phyloP scores from a whole-genome alignment of 768 basidiomycete species.

The Mycena kentingensis region DNA sequence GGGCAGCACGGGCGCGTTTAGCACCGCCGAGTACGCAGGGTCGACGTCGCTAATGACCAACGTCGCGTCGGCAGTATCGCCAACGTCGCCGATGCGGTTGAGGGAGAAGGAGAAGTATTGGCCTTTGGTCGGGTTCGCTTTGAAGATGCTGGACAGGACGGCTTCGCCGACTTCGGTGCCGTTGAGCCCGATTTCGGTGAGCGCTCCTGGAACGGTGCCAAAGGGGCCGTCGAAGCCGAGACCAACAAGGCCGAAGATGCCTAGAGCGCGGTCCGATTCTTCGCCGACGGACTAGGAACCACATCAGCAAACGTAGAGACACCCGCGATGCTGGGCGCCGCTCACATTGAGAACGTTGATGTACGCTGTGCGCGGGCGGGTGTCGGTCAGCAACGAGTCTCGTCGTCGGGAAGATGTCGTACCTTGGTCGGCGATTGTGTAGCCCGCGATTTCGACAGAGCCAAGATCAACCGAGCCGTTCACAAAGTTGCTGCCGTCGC shows the following conservation, averaged over 20 bases:
- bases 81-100: slow-evolving; percentile 41
- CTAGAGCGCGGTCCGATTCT: slow-evolving; percentile 10
- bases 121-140: slow-evolving; percentile 34
- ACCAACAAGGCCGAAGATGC: slow-evolving; percentile 38
- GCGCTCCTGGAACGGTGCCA: slow-evolving; percentile 17
- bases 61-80: slow-evolving; percentile 42
- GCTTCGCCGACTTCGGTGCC: slow-evolving; percentile 25
- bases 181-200: slow-evolving; percentile 8
- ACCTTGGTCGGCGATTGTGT: slow-evolving; percentile 26
- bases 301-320: not conserved
- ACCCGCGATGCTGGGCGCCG: not conserved
- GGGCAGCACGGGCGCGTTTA: slow-evolving; percentile 31
- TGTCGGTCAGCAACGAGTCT: not conserved
- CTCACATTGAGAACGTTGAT: slow-evolving; percentile 28
- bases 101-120: slow-evolving; percentile 47
- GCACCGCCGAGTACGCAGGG: slow-evolving; percentile 33
- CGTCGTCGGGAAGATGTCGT: not conserved
- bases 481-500: slow-evolving; percentile 24
- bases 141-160: slow-evolving; percentile 43
- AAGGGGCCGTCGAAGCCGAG: slow-evolving; percentile 34
- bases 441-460: slow-evolving; percentile 3
- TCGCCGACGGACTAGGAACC: slow-evolving; percentile 12
- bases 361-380: slow-evolving; percentile 27
- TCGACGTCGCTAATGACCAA: slow-evolving; percentile 48
- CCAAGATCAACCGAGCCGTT: slow-evolving; percentile 11